phyloP scores from a whole-genome alignment of 1,284 basidiomycete species.

The Earliella scabrosa region DNA sequence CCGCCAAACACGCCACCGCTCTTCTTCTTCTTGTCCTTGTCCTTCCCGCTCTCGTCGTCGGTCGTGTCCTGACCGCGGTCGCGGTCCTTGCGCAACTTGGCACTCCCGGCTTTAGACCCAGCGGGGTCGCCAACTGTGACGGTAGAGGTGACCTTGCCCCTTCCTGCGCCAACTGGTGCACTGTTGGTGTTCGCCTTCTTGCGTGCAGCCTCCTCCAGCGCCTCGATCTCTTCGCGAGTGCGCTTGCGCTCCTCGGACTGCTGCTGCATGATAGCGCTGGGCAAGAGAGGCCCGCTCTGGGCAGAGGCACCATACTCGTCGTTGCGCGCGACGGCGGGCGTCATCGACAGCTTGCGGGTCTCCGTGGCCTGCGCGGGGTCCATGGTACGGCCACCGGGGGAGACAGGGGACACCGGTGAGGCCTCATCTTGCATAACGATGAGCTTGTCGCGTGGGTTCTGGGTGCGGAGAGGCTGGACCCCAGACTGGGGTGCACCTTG shows the following conservation, averaged over 20 bases:
- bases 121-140: conserved; percentile 10
- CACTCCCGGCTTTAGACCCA: conserved; percentile 31
- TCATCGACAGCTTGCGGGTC: conserved; percentile 76
- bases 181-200: conserved; percentile 52
- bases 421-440: conserved; percentile 27
- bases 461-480: conserved; percentile 33
- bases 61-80: conserved; percentile 38
- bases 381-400: conserved; percentile 38
- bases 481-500: conserved; percentile 28
- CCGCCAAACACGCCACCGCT: conserved; percentile 72
- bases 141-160: conserved; percentile 15
- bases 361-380: conserved; percentile 65
- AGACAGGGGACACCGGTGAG: conserved; percentile 29
- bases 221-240: conserved; percentile 62
- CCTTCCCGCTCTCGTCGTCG: conserved; percentile 50
- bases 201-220: conserved; percentile 57
- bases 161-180: conserved; percentile 14
- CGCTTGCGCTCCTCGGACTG: conserved; percentile 65
- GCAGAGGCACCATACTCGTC: conserved; percentile 35
- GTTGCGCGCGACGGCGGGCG: conserved; percentile 70
- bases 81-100: conserved; percentile 72
- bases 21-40: conserved; percentile 67
- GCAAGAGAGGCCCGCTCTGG: conserved; percentile 41
- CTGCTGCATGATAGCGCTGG: conserved; percentile 52
- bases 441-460: conserved; percentile 45